phyloP scores from a whole-genome alignment of 805 yeast species.

The Metschnikowia gelsemii region DNA sequence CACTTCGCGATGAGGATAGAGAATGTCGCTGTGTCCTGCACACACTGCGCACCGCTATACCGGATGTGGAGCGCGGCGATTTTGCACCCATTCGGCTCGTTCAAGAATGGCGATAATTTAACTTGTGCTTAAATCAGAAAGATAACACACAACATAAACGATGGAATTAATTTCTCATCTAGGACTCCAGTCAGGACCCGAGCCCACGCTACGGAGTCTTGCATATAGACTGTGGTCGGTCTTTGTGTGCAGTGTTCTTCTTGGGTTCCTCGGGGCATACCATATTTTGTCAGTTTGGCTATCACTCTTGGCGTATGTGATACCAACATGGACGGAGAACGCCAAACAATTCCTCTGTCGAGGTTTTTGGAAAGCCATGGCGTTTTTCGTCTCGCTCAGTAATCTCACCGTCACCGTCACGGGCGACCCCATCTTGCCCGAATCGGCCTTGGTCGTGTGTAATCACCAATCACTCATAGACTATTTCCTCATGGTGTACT shows the following conservation, averaged over 20 bases:
- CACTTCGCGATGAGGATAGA: too few relatives aligned
- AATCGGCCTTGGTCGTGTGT: conserved; percentile 40
- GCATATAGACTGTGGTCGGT: conserved; percentile 20
- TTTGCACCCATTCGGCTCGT: too few relatives aligned
- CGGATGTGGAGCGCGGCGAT: too few relatives aligned
- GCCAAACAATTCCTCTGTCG: conserved; percentile 5
- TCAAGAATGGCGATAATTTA: too few relatives aligned
- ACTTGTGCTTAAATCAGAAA: too few relatives aligned
- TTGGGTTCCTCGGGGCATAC: conserved; percentile 19
- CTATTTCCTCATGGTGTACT: conserved; percentile 50
- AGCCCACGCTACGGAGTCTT: conserved; percentile 11
- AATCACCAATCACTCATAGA: conserved; percentile 75
- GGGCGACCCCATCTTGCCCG: conserved; percentile 43
- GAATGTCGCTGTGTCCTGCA: too few relatives aligned
- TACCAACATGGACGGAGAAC: conserved; percentile 11
- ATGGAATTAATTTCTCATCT: conserved; percentile 36
- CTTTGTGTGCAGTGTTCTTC: conserved; percentile 19
- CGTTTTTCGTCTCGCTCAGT: conserved; percentile 13
- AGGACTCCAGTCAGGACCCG: conserved; percentile 27
- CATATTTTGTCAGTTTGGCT: conserved; percentile 23
- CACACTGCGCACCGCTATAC: too few relatives aligned
- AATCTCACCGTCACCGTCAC: conserved; percentile 36
- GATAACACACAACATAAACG: conserved; percentile 15
- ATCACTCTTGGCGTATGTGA: conserved; percentile 12
- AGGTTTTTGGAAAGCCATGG: conserved; percentile 19